Base-by-base conservation (phyloP, 179 eudicot species). In the Spergularia azorica region DNA sequence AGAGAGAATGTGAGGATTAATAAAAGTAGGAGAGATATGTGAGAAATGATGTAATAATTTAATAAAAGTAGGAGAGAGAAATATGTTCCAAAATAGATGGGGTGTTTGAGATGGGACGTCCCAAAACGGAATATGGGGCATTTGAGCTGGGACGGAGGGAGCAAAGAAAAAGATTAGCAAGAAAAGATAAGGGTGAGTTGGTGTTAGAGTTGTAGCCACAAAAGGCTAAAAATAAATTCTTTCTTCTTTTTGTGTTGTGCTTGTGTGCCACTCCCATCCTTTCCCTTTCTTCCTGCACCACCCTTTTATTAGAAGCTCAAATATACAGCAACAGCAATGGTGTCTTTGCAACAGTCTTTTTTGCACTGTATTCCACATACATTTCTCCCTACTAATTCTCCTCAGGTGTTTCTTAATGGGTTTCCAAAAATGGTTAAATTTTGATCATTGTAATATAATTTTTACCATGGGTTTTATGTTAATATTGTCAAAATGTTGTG, bases 291-390 rank as follows among this genome's bases (percentile, higher is more conserved):
- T 38, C 39, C 20, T 70, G 46, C 46, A 70, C 62, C 73, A 63
- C 36, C 36, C 36, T 18, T 50, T 26, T 51, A 11, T 13, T 66
- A 9, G 9, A 67, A n/a, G 5, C 18, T 50, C 0, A 26, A 26
- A 8, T 20, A 21, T 3, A 55, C 58, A 55, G 17, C 38, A 43
- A 21, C 4, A 81, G 69, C 73, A 61, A 82, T 82, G 85, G 85
- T 43, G 80, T 79, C 79, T 71, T 75, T 82, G 76, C 84, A 81
- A 70, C 84, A 73, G 32, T 77, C 84, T 1, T 20, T 81, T 73
- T 16, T 62, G 36, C 79, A 81, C 39, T 79, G 82, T n/a, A 79
- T 74, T 70, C 76, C 76, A 6, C 84, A 82, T 16, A 39, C 76
- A 39, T 75, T 79, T 36, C 52, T 70, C 59, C 73, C 70, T 16